Percentiles rank a stretch among this genome's conserved stretches.
phyloP scores from a whole-genome alignment of 208 protist genomes.

The Wallacemonas sp. region DNA sequence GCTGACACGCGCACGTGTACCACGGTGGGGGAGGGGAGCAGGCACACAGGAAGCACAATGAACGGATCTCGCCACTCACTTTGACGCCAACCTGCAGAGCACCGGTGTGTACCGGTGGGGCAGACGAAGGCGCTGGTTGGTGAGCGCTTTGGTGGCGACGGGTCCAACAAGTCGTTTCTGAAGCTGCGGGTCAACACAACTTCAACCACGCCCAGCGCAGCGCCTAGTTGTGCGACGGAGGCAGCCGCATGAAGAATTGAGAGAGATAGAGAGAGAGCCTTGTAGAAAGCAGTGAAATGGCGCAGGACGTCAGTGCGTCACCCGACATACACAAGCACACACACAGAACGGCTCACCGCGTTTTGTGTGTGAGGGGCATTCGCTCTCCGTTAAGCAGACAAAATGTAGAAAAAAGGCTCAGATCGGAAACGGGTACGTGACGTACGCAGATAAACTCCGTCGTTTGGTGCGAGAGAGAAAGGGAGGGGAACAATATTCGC shows the following conservation, averaged over 20 bases:
- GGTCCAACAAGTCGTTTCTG: neutral
- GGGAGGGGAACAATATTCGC: neutral
- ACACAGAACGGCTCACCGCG: neutral
- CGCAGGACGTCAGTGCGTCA: too few species aligned
- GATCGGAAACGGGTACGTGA: neutral
- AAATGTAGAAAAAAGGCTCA: neutral
- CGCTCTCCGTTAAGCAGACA: too few species aligned
- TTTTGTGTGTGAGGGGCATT: neutral
- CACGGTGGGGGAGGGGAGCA: too few species aligned
- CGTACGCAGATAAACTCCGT: too few species aligned
- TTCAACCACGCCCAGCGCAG: too few species aligned
- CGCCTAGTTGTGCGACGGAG: too few species aligned
- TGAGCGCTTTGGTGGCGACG: slow-evolving; percentile 11
- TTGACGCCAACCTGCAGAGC: slow-evolving; percentile 31
- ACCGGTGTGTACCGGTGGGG: too few species aligned
- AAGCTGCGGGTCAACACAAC: too few species aligned
- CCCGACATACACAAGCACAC: neutral
- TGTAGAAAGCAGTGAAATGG: too few species aligned
- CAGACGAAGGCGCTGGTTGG: slow-evolving; percentile 34
- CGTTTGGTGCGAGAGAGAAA: neutral
- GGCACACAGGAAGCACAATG: slow-evolving; percentile 1
- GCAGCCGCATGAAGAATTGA: too few species aligned
- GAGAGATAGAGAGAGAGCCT: too few species aligned
- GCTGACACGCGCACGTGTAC: neutral
- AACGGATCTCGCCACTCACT: slow-evolving; percentile 30